Percentiles rank a stretch among this genome's conserved stretches.
These are phyloP conservation scores for Hortaea werneckii DNA, from an alignment of 2,329 filamentous ascomycete genomes.

Conservation along the genomic window DNA sequence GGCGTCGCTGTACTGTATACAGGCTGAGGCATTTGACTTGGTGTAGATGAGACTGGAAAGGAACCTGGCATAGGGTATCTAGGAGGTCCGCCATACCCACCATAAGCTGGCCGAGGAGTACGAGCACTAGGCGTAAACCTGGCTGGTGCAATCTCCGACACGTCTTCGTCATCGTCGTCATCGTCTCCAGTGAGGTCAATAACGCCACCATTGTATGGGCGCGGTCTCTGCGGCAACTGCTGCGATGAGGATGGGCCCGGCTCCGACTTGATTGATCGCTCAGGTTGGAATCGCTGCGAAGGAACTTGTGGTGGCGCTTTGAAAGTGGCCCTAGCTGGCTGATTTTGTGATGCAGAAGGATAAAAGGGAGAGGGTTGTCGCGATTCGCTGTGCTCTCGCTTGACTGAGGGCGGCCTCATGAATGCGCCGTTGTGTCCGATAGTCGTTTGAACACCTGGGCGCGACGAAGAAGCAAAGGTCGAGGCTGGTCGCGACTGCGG, in stretches of 20 bases:
- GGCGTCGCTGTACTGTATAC: neutral
- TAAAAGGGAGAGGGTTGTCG: neutral
- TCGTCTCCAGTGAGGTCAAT: slow-evolving; percentile 25
- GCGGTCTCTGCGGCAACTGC: slow-evolving; percentile 8
- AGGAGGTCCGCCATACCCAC: neutral
- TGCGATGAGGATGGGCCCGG: slow-evolving; percentile 5
- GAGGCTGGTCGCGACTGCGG: slow-evolving; percentile 5
- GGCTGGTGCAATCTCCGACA: slow-evolving; percentile 15
- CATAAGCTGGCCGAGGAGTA: neutral
- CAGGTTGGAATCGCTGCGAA: slow-evolving; percentile 3
- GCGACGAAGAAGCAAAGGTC: slow-evolving; percentile 12
- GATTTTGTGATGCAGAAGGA: neutral
- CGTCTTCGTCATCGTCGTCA: slow-evolving; percentile 22
- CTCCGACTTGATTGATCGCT: slow-evolving; percentile 6
- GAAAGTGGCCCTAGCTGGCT: neutral
- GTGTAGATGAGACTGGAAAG: neutral
- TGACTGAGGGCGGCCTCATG: slow-evolving; percentile 11
- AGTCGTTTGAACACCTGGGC: slow-evolving; percentile 20
- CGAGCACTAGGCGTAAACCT: slow-evolving; percentile 15
- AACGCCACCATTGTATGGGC: slow-evolving; percentile 8
- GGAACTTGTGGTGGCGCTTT: slow-evolving; percentile 8
- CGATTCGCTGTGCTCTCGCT: slow-evolving; percentile 4
- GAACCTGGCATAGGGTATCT: neutral
- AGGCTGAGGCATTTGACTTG: neutral
- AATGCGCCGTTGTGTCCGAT: slow-evolving; percentile 18